Evolutionary conservation across 352 stramenopile genomes (phyloP).

Genomic region (Chloridella minuta): DNA sequence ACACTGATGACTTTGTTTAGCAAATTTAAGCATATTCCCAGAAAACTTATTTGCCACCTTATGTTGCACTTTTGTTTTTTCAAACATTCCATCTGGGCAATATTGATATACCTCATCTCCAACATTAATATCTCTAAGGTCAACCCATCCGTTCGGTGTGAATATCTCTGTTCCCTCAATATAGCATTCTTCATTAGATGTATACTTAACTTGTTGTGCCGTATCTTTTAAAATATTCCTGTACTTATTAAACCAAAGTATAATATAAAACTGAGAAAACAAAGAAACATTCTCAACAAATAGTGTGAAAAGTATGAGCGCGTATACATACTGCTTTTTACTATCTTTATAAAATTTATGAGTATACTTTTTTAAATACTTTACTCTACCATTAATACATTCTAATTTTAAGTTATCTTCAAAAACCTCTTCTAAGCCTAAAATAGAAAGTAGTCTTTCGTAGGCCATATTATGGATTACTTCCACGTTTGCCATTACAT

Average conservation of each 20-base stretch:
- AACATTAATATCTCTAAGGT: no score
- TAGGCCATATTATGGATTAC: not conserved
- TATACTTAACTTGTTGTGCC: not conserved
- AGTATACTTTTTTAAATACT: not conserved
- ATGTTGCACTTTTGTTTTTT: no score
- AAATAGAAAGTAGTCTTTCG: not conserved
- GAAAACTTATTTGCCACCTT: no score
- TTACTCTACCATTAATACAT: not conserved
- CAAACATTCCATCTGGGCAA: no score
- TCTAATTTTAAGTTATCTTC: not conserved
- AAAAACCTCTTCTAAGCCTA: conserved; percentile 11
- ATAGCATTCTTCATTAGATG: not conserved
- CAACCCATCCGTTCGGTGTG: no score
- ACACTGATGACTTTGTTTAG: no score
- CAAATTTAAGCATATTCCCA: no score
- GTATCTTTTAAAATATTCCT: not conserved
- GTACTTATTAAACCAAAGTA: conserved; percentile 7
- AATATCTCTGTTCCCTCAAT: no score
- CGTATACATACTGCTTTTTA: not conserved
- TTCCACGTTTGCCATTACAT: not conserved
- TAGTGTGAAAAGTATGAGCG: not conserved
- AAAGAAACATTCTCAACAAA: conserved; percentile 9
- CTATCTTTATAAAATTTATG: not conserved
- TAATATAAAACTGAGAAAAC: conserved; percentile 11
- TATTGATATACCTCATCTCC: no score